Evolutionary conservation across 164 flowering plant species (phyloP), one percentile per base, ranked within the genome.

Genomic region (Dillenia suffruticosa): DNA sequence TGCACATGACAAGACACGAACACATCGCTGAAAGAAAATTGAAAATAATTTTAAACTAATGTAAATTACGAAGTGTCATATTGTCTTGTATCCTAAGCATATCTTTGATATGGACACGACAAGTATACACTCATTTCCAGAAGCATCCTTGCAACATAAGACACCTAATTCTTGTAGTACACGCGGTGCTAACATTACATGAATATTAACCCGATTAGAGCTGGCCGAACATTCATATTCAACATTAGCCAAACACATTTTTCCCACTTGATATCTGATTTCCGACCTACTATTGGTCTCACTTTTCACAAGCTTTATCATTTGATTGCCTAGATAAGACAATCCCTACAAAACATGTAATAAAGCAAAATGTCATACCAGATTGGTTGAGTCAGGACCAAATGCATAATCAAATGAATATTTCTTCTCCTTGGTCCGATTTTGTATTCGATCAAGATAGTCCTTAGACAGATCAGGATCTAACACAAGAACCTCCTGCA

Each of bases 391-490:
- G 44, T 73, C 72, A 58, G 92, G 88, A 48, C 83, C 84, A 76
- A 87, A 91, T 40, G 90, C 96, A 70, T 85, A 75, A 72, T 91
- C 97, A 72, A 91, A 91, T 46, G 72, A 61, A 57, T 87, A 91
- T 61, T 76, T 80, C 59, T 73, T 80, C 80, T 87, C 94, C 63
- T 91, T 91, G 1, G 82, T 85, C 59, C 94, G 86, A 61, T 87
- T 84, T 73, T 91, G 96, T 58, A 84, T 70, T 43, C 85, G 90
- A 61, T 87, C 92, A 49, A 91, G 86, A 72, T 91, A 91, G 70
- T 87, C 86, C 74, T 89, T 91, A 4, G 91, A 83, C 69, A 82
- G 58, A 64, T 91, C 96, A 58, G 97, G 96, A 80, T 91, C 96
- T 78, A 91, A 71, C 49, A 91, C 78, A 50, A 82, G 63, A 57